Conservation (phyloP, 108 stramenopile genomes). For the Chaetoceros muelleri region DNA sequence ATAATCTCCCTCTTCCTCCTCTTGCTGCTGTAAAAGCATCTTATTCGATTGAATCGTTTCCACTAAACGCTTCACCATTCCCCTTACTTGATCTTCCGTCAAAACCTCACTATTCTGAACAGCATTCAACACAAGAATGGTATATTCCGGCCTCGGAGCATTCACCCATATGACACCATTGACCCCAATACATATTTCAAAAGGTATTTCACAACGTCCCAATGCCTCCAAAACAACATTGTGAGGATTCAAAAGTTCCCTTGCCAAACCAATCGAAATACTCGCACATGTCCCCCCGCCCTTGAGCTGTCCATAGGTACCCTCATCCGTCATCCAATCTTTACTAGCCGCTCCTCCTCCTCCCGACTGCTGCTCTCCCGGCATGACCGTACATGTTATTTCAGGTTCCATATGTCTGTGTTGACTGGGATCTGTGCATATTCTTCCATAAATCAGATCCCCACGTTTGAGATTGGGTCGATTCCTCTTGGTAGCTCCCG, state of each 20-base stretch:
- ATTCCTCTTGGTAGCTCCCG: conserved; percentile 80
- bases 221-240: conserved; percentile 54
- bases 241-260: conserved; percentile 46
- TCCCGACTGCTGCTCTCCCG: conserved; percentile 41
- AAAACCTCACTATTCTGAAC: conserved; percentile 66
- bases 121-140: conserved; percentile 67
- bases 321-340: conserved; percentile 85
- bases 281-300: conserved; percentile 52
- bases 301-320: conserved; percentile 60
- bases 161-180: conserved; percentile 80
- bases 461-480: conserved; percentile 55
- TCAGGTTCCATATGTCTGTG: conserved; percentile 37
- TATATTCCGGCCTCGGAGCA: conserved; percentile 46
- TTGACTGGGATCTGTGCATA: not conserved
- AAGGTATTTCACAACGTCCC: conserved; percentile 27
- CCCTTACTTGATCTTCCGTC: conserved; percentile 54
- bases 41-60: too few species aligned
- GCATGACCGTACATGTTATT: conserved; percentile 55
- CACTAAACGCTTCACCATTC: conserved; percentile 70
- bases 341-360: conserved; percentile 50
- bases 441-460: conserved; percentile 57
- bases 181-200: conserved; percentile 72
- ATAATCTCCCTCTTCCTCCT: too few species aligned
- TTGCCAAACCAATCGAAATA: conserved; percentile 61
- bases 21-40: too few species aligned